Evolutionary conservation across 768 basidiomycete species (phyloP).

Genomic region (Exsudoporus frostii): DNA sequence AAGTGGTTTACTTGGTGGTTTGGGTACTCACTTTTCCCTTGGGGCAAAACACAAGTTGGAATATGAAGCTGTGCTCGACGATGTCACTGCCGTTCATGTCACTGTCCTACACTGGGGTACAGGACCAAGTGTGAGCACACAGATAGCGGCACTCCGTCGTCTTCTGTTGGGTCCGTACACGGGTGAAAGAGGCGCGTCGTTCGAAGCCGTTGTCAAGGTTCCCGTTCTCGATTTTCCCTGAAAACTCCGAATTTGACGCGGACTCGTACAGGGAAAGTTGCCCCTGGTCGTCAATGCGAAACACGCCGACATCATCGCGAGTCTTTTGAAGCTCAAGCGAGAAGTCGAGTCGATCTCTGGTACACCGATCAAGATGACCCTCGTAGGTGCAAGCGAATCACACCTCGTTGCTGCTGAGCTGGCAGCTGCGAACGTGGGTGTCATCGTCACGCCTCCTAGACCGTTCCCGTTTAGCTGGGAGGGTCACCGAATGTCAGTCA

Average conservation of each 20-base stretch:
- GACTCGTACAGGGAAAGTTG: constrained; percentile 43
- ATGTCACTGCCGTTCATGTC: constrained; percentile 65
- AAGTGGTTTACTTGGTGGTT: constrained; percentile 55
- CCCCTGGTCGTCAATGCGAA: constrained; percentile 66
- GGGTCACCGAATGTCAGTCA: constrained; percentile 53
- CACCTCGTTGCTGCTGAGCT: constrained; percentile 44
- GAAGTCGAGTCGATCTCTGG: constrained; percentile 43
- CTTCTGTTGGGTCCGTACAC: constrained; percentile 37
- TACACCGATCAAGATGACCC: constrained; percentile 40
- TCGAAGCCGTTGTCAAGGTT: constrained; percentile 39
- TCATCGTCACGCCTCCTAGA: constrained; percentile 62
- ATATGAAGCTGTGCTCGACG: constrained; percentile 60
- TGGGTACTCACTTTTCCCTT: constrained; percentile 59
- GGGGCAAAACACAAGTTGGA: constrained; percentile 59
- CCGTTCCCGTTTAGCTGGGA: constrained; percentile 71
- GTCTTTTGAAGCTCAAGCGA: constrained; percentile 57
- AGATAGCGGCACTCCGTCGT: constrained; percentile 53
- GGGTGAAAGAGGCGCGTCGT: constrained; percentile 28
- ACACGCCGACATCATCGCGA: constrained; percentile 75
- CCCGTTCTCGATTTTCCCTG: not conserved
- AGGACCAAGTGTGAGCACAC: constrained; percentile 55
- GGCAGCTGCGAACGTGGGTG: constrained; percentile 59
- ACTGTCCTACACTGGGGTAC: constrained; percentile 30
- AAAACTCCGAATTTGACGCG: constrained; percentile 6
- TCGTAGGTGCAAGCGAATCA: constrained; percentile 59